Evolutionary conservation across 441 rosid genomes (phyloP).

Genomic region (Populus hybrid): DNA sequence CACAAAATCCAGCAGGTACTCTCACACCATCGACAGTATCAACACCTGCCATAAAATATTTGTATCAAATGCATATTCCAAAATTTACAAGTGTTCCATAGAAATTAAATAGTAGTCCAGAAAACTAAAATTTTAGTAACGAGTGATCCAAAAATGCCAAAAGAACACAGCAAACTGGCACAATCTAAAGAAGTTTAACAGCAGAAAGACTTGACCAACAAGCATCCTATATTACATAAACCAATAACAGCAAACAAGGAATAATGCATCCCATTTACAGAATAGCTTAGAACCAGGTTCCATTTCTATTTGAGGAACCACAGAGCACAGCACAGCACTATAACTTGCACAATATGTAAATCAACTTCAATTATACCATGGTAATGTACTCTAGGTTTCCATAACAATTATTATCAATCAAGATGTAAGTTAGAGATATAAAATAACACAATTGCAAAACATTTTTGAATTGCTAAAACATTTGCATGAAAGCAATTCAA

Average conservation of each 20-base stretch:
- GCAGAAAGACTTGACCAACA: background rate
- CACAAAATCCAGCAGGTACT: constrained; percentile 86
- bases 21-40: constrained; percentile 92
- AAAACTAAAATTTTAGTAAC: background rate
- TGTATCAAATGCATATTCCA: background rate
- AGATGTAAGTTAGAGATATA: no score
- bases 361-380: background rate
- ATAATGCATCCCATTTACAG: background rate
- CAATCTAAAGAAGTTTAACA: no score
- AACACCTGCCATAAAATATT: constrained; percentile 52
- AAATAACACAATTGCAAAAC: background rate
- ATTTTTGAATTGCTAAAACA: background rate
- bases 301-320: background rate
- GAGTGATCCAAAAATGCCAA: background rate
- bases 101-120: background rate
- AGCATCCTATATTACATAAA: background rate
- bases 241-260: background rate
- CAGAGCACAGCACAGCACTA: background rate
- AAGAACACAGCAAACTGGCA: background rate
- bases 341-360: background rate
- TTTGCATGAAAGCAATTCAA: background rate
- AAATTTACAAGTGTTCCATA: no score
- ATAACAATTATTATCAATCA: background rate
- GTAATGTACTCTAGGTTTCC: background rate
- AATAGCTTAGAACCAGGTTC: background rate